Evolutionary conservation across 805 yeast genomes (phyloP), one percentile per base, ranked within the genome.

Genomic region (Scheffersomyces lignosus): DNA sequence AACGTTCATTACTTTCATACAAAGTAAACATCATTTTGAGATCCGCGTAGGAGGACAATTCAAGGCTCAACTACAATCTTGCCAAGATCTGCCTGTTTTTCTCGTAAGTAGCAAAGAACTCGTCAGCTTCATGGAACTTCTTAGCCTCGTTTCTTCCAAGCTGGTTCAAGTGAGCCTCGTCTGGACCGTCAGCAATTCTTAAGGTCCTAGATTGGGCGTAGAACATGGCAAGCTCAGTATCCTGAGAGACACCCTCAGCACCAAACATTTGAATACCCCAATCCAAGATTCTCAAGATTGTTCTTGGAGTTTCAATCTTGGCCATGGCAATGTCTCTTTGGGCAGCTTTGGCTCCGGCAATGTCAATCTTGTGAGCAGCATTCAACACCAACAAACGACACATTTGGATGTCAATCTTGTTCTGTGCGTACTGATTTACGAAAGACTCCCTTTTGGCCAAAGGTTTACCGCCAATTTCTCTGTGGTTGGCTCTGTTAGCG

Each of bases 121-220:
- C 56, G 40, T 71, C 71, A 31, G 63, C 66, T n/a, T 43, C 38
- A 2, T 49, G 44, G 33, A 66, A 67, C 27, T 52, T 52, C 48
- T 71, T 72, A 9, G 66, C 58, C 39, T 72, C 75, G 29, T 62
- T 54, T 40, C 77, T 68, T 5, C 78, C 83, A 44, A 80, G 62
- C 58, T 79, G 84, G 41, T 62, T 60, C 52, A 77, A 59, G 52
- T 80, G 83, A 3, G 81, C 81, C 54, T 79, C 85, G 61, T 80
- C 85, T 2, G 86, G 86, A 9, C 85, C 85, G 54, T 81, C 86
- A 12, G 85, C 84, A 38, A 79, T 75, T 44, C 85, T 62, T 38
- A 80, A 66, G 29, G 80, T 77, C 53, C 86, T 66, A 31, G 72
- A 62, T 38, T 58, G 56, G 16, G 77, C 75, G 58, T 73, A 81